Evolutionary conservation across 2,329 filamentous ascomycete genomes (phyloP), one percentile per base, ranked within the genome.

Genomic region (Trichoderma lentiforme): DNA sequence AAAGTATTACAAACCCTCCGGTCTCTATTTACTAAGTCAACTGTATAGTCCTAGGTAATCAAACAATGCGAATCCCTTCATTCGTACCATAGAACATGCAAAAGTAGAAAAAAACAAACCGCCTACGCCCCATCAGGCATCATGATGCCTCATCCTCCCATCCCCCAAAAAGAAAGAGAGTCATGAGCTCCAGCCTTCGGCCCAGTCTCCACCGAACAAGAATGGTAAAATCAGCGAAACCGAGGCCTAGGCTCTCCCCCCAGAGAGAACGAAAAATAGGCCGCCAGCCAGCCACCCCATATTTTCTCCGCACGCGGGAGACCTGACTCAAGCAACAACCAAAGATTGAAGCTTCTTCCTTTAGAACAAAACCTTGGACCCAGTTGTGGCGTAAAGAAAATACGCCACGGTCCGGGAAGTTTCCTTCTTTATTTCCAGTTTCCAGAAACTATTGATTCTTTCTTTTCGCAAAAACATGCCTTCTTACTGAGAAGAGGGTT

Each of bases 291-390:
- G 36, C 36, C 36, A 43, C 4, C 53, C 68, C 68, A 70, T 70
- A 70, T 61, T 70, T 70, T 63, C 68, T 63, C 68, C 68, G 68
- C 68, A 70, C 47, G 8, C 30, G 9, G 24, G 8, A 8, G 30
- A 62, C 6, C 58, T 56, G 58, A 53, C 68, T 63, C 58, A 30
- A 39, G 47, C 47, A 51, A 26, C 26, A 26, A 26, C 26, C 26
- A 26, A 26, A 26, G 26, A 26, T 26, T 26, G 26, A 53, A 53
- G 47, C 47, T 53, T 53, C 43, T 51, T 51, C 43, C 8, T n/a
- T 39, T 43, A 9, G 39, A 4, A 12, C 5, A 6, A 24, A 53
- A 53, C 47, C n/a, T 53, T 53, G 6, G 51, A 7, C 53, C 5
- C 4, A 28, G n/a, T 51, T 51, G 43, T 51, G 43, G 43, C 43